phyloP scores from a whole-genome alignment of 257 asterid genomes.

The Solanum megistacrolobum region DNA sequence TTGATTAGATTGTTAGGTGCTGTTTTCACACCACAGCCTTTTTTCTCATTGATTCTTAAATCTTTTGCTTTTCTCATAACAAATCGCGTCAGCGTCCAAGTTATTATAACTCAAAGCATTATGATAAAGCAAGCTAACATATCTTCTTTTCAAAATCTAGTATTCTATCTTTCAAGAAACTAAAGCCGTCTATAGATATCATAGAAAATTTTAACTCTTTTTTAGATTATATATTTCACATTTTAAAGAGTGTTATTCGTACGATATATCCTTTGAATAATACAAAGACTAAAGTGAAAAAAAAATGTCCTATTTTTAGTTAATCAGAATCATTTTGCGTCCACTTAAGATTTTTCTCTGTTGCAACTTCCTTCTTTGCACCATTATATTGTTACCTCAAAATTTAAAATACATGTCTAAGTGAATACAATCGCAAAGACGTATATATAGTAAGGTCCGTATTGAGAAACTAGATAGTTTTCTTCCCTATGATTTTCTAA shows the following conservation, averaged over 20 bases:
- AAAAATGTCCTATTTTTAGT: not conserved
- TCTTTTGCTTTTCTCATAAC: not conserved
- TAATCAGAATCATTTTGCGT: not conserved
- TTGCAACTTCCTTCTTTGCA: not conserved
- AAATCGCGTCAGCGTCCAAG: not conserved
- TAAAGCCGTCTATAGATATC: not conserved
- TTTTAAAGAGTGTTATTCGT: no score
- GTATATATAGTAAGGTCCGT: not conserved
- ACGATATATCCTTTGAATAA: not conserved
- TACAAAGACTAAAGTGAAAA: not conserved
- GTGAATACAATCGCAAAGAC: not conserved
- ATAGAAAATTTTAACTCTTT: no score
- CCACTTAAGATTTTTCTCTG: not conserved
- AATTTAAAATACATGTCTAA: no score
- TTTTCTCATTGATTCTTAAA: not conserved
- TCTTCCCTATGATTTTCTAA: not conserved
- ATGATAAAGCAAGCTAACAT: not conserved
- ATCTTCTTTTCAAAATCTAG: not conserved
- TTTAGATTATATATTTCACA: no score
- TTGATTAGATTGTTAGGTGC: not conserved
- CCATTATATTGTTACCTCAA: not conserved
- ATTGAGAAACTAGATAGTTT: not conserved
- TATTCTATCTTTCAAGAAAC: not conserved
- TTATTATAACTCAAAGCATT: not conserved
- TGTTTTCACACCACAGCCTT: not conserved